Percentiles rank a stretch among this genome's conserved stretches.
Conservation (phyloP, 768 basidiomycete species). For the Podaxis sp. region DNA sequence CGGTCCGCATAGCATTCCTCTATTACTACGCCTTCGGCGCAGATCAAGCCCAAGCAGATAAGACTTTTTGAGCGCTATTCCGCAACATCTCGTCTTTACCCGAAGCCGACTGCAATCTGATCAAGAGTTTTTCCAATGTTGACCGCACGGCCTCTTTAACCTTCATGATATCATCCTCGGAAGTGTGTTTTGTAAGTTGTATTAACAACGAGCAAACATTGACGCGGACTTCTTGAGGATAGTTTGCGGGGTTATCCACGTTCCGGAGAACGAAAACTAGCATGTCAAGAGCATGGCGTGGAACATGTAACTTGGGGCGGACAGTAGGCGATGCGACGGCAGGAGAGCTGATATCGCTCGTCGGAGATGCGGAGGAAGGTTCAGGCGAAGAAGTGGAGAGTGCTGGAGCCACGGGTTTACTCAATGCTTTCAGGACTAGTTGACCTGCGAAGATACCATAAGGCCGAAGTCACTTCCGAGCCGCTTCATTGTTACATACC, state of each 20-base stretch:
- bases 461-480: neutral
- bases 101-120: slow-evolving; percentile 29
- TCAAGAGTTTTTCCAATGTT: slow-evolving; percentile 49
- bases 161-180: slow-evolving; percentile 43
- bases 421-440: slow-evolving; percentile 60
- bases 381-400: slow-evolving; percentile 17
- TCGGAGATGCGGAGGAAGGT: slow-evolving; percentile 37
- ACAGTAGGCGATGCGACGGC: slow-evolving; percentile 41
- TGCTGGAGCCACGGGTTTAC: slow-evolving; percentile 30
- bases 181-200: slow-evolving; percentile 55
- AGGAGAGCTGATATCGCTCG: slow-evolving; percentile 47
- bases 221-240: slow-evolving; percentile 72
- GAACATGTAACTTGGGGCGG: slow-evolving; percentile 38
- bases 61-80: slow-evolving; percentile 36
- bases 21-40: neutral
- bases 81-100: slow-evolving; percentile 42
- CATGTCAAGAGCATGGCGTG: slow-evolving; percentile 65
- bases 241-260: slow-evolving; percentile 50
- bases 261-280: slow-evolving; percentile 62
- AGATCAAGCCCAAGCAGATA: slow-evolving; percentile 39
- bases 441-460: slow-evolving; percentile 39
- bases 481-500: slow-evolving; percentile 42
- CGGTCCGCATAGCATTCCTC: neutral
- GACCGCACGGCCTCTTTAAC: slow-evolving; percentile 52
- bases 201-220: slow-evolving; percentile 75